Percentiles rank a stretch among this genome's conserved stretches.
phyloP scores from a whole-genome alignment of 352 stramenopile genomes.

The Thraustotheca clavata region DNA sequence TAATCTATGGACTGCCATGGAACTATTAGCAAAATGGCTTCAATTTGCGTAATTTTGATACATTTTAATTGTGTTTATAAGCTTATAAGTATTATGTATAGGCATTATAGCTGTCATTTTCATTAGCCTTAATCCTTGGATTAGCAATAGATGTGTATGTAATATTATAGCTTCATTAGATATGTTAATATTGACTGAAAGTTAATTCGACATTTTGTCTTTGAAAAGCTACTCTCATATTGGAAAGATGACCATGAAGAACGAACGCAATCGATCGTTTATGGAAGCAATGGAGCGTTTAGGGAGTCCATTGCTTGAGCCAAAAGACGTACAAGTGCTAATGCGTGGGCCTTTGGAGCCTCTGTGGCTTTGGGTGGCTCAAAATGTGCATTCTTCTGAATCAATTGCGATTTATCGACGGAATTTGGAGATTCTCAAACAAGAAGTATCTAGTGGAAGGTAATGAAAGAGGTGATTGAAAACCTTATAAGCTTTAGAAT shows the following conservation, averaged over 20 bases:
- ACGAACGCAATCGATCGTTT: slow-evolving; percentile 6
- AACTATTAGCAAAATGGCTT: slow-evolving; percentile 55
- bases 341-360: slow-evolving; percentile 11
- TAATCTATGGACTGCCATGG: slow-evolving; percentile 78
- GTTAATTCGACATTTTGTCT: no score
- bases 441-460: background rate
- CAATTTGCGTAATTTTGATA: no score
- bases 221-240: no score
- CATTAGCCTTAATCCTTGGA: no score
- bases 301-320: background rate
- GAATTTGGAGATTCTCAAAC: background rate
- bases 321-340: slow-evolving; percentile 5
- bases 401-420: slow-evolving; percentile 5
- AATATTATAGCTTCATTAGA: no score
- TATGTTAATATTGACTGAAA: no score
- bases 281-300: slow-evolving; percentile 6
- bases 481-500: background rate
- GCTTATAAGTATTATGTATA: no score
- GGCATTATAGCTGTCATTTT: no score
- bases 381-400: background rate
- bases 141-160: no score
- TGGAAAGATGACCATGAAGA: background rate
- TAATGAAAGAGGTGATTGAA: background rate
- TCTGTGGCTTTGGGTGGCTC: slow-evolving; percentile 8
- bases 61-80: no score